A percentile compares a stretch with the other conserved stretches of the same genome.
phyloP scores from a whole-genome alignment of 2,329 filamentous ascomycete genomes.

The Colletotrichum theobromicola region DNA sequence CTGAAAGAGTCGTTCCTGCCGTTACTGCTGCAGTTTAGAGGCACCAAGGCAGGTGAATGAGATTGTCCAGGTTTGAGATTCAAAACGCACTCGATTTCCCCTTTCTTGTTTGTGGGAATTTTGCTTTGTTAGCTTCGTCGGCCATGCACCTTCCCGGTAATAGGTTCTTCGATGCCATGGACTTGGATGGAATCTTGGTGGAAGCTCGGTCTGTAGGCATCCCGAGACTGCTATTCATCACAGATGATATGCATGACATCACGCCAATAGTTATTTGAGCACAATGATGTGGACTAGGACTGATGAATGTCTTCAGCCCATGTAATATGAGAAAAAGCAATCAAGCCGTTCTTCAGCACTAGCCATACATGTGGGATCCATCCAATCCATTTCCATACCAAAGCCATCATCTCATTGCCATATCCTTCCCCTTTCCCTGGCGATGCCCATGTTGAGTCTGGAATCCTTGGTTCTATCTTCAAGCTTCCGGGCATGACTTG shows the following conservation, averaged over 20 bases:
- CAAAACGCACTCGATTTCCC: not conserved
- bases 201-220: not conserved
- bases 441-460: not conserved
- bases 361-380: not conserved
- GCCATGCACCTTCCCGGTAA: not conserved
- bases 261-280: no score
- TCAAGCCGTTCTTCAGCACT: no score
- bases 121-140: not conserved
- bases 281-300: no score
- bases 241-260: not conserved
- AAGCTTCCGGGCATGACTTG: not conserved
- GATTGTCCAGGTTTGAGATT: accelerated
- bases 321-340: no score
- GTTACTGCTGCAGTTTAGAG: not conserved
- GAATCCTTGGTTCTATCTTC: not conserved
- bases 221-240: not conserved
- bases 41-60: not conserved
- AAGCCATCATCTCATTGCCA: not conserved
- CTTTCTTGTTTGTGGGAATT: not conserved
- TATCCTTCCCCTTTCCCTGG: not conserved
- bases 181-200: not conserved
- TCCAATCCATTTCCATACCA: not conserved
- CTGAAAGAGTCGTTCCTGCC: not conserved
- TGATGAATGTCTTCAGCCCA: no score
- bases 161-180: not conserved